Base-by-base conservation (phyloP, 169 alveolate genomes). In the Babesia caballi region DNA sequence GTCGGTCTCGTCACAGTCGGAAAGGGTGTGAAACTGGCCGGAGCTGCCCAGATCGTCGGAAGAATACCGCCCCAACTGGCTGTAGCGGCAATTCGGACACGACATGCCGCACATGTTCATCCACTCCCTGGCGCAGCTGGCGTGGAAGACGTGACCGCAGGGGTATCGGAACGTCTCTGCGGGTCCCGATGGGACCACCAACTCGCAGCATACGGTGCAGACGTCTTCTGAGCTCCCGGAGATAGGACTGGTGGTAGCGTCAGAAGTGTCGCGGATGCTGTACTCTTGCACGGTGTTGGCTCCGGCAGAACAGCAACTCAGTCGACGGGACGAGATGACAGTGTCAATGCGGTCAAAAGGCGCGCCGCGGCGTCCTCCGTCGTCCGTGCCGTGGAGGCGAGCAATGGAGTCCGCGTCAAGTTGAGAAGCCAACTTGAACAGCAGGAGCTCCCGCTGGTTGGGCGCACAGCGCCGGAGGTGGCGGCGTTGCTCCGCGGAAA, bases 141-240 rank as follows among this genome's bases (percentile, higher is more conserved):
- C 44, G 74, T 87, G 92, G 65, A 87, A 87, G 14, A 71, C 77
- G 42, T 87, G 92, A 23, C 91, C 91, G 51, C 92, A 63, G 5
- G 44, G 8, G 25, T 46, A 87, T 3, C 61, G 35, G 53, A 83
- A 77, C n/a, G 50, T 30, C 28, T 44, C 65, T 14, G 65, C 28
- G 56, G 27, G 38, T 5, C 47, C 54, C 42, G 60, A 53, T 2
- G 66, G 59, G 21, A 57, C 72, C 44, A 85, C 54, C 32, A 51
- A 32, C 53, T 82, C 67, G 30, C 77, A 76, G 25, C 92, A 85
- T 0, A 85, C 90, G 4, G 90, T 82, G 66, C 92, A 85, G 53
- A 70, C 32, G 35, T 87, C 89, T 1, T 66, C n/a, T 14, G 46
- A 69, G 65, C 44, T 56, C 50, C 21, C 44, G 30, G 77, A 63